Conservation (phyloP, 2,329 filamentous ascomycete species). For the Grosmannia serpens region DNA sequence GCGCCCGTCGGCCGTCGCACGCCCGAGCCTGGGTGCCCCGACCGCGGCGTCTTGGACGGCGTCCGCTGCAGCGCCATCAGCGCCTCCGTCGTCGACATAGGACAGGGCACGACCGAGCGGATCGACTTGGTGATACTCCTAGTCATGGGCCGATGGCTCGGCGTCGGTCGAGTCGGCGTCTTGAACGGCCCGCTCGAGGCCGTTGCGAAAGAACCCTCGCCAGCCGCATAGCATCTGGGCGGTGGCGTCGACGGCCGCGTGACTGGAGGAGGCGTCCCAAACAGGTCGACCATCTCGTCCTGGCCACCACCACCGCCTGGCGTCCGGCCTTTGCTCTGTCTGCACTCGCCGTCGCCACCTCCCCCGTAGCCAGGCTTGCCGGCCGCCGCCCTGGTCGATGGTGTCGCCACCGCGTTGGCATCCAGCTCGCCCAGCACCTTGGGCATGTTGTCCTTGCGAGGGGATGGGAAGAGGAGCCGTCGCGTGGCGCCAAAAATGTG, state of each 20-base stretch:
- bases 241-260: slow-evolving; percentile 37
- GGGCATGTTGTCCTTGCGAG: slow-evolving; percentile 50
- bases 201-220: slow-evolving; percentile 17
- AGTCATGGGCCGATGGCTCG: slow-evolving; percentile 48
- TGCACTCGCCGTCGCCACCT: slow-evolving; percentile 11
- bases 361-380: slow-evolving; percentile 30
- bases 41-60: slow-evolving; percentile 27
- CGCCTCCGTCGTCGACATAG: slow-evolving; percentile 31
- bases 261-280: slow-evolving; percentile 41
- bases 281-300: slow-evolving; percentile 44
- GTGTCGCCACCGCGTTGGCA: slow-evolving; percentile 32
- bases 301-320: slow-evolving; percentile 7
- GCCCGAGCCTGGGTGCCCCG: slow-evolving; percentile 20
- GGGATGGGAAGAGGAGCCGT: slow-evolving; percentile 66
- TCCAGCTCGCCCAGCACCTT: slow-evolving; percentile 50
- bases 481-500: slow-evolving; percentile 46
- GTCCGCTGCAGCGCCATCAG: slow-evolving; percentile 31
- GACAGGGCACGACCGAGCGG: slow-evolving; percentile 31
- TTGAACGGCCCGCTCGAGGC: slow-evolving; percentile 38
- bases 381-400: slow-evolving; percentile 20
- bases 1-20: slow-evolving; percentile 23
- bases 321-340: neutral
- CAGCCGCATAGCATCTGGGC: neutral
- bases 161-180: slow-evolving; percentile 51
- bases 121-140: slow-evolving; percentile 48